phyloP scores from a whole-genome alignment of 805 yeast genomes.

The Lipomyces mesembrius region DNA sequence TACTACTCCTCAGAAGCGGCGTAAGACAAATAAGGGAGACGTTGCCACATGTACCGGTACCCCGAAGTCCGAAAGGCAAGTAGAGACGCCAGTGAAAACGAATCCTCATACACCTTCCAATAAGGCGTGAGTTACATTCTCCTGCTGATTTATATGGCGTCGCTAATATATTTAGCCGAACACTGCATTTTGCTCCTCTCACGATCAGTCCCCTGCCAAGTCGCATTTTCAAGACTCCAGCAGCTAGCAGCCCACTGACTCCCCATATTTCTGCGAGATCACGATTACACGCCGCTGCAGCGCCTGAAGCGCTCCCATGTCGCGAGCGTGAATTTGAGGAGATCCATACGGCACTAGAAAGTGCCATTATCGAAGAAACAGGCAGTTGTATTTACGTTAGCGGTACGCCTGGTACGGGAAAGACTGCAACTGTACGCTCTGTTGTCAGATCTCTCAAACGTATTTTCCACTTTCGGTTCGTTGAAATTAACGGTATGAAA shows the following conservation, averaged over 20 bases:
- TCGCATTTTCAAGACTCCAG: constrained; percentile 27
- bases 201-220: constrained; percentile 25
- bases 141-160: neutral
- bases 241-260: constrained; percentile 26
- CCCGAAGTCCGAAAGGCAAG: neutral
- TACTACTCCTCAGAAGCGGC: neutral
- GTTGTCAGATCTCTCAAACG: constrained; percentile 70
- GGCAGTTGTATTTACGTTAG: constrained; percentile 89
- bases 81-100: neutral
- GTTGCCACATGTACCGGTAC: neutral
- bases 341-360: constrained; percentile 68
- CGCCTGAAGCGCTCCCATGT: constrained; percentile 70
- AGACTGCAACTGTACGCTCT: constrained; percentile 90
- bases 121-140: neutral
- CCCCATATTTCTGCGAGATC: constrained; percentile 42
- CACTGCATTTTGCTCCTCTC: constrained; percentile 24
- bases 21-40: neutral
- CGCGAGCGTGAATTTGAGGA: constrained; percentile 81
- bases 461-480: constrained; percentile 62
- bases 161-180: constrained; percentile 1
- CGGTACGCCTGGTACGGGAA: constrained; percentile 98
- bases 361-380: constrained; percentile 67
- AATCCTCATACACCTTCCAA: constrained; percentile 1
- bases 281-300: constrained; percentile 46
- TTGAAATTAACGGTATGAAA: constrained; percentile 91